These are phyloP conservation scores for Penicillium egyptiacum DNA, from an alignment of 495 filamentous ascomycete genomes.

Conservation along the genomic window DNA sequence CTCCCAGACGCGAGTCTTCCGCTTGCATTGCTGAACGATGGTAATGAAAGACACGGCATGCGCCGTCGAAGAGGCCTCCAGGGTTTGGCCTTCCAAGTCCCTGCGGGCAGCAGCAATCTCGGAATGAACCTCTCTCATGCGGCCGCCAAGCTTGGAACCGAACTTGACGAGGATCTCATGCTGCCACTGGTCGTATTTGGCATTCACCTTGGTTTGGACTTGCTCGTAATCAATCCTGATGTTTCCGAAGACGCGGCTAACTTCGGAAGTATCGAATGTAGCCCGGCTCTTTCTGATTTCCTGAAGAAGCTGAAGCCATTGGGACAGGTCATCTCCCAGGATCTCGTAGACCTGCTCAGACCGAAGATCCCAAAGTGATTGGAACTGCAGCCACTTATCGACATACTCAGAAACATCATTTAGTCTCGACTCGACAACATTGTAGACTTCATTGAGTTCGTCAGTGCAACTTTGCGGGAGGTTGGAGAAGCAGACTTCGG, in stretches of 20 bases:
- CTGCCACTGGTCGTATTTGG: slow-evolving; percentile 99
- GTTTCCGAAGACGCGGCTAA: slow-evolving; percentile 86
- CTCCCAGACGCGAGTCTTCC: slow-evolving; percentile 88
- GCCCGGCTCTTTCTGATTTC: slow-evolving; percentile 90
- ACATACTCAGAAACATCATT: slow-evolving; percentile 77
- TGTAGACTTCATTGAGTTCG: slow-evolving; percentile 75
- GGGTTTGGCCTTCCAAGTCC: slow-evolving; percentile 84
- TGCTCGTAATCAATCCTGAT: slow-evolving; percentile 96
- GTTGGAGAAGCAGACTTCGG: slow-evolving; percentile 76
- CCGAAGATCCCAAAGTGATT: slow-evolving; percentile 96
- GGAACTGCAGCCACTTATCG: slow-evolving; percentile 97
- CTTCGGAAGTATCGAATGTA: slow-evolving; percentile 95
- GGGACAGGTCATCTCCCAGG: slow-evolving; percentile 84
- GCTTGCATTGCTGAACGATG: slow-evolving; percentile 91
- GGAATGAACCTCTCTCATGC: slow-evolving; percentile 83
- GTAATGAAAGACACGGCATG: slow-evolving; percentile 98
- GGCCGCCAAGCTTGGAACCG: slow-evolving; percentile 80
- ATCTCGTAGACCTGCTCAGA: slow-evolving; percentile 91
- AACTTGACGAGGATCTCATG: slow-evolving; percentile 94
- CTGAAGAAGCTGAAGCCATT: slow-evolving; percentile 91
- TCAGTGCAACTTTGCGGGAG: slow-evolving; percentile 79
- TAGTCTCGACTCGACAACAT: slow-evolving; percentile 74
- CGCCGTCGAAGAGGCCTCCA: slow-evolving; percentile 89
- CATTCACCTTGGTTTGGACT: slow-evolving; percentile 95
- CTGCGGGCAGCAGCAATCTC: slow-evolving; percentile 85